Percentiles rank a stretch among this genome's conserved stretches.
Evolutionary conservation across 768 basidiomycete genomes (phyloP).

Genomic region (Imleria badia): DNA sequence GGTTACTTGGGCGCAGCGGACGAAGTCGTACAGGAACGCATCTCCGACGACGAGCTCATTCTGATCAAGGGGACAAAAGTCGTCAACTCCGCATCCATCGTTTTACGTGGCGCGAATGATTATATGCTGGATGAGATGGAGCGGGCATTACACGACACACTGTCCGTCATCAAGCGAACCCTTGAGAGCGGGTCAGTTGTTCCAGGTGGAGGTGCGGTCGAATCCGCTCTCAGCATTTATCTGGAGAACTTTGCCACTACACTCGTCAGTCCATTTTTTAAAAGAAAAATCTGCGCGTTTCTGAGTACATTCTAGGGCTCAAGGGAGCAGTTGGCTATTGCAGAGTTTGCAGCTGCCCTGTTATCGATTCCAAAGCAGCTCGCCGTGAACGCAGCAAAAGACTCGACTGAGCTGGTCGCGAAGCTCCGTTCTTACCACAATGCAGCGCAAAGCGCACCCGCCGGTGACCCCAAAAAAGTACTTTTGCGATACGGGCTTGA

Average conservation of each 20-base stretch:
- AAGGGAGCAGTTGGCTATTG: constrained; percentile 96
- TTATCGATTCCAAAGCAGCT: constrained; percentile 96
- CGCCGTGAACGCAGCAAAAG: constrained; percentile 97
- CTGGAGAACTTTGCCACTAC: constrained; percentile 99
- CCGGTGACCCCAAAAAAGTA: constrained; percentile 87
- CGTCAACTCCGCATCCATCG: constrained; percentile 89
- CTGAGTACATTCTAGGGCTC: constrained; percentile 66
- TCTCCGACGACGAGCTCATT: constrained; percentile 98
- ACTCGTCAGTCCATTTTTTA: constrained; percentile 55
- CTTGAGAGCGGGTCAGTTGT: constrained; percentile 95
- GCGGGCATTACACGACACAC: constrained; percentile 88
- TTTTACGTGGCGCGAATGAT: constrained; percentile 96
- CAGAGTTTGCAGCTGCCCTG: constrained; percentile 94
- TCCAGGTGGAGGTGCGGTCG: constrained; percentile 96
- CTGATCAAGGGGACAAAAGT: constrained; percentile 97
- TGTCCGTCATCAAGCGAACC: constrained; percentile 95
- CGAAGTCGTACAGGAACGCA: constrained; percentile 94
- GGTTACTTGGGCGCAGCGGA: constrained; percentile 90
- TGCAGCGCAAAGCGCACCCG: constrained; percentile 89
- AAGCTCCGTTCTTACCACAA: constrained; percentile 97
- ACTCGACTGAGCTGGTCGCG: constrained; percentile 95
- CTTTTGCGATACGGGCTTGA: constrained; percentile 94
- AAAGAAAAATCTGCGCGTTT: not conserved
- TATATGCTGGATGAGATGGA: constrained; percentile 99
- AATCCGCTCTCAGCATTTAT: constrained; percentile 95